Percentiles rank a stretch among this genome's conserved stretches.
phyloP scores from a whole-genome alignment of 1,284 basidiomycete genomes.

The Pseudozyma flocculosa region DNA sequence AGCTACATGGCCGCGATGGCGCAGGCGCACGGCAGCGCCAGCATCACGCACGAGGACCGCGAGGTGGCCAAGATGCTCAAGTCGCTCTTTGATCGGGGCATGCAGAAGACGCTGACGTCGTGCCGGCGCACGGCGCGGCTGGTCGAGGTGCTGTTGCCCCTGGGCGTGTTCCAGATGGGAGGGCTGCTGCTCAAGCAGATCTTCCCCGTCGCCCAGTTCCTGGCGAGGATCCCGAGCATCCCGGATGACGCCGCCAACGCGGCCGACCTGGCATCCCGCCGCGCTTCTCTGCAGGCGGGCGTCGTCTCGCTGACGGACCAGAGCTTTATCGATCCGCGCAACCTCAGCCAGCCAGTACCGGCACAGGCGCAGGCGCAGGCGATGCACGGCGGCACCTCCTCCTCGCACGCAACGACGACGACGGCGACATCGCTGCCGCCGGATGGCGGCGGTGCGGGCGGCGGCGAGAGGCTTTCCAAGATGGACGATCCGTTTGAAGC shows the following conservation, averaged over 20 bases:
- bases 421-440: no score
- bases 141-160: slow-evolving; percentile 32
- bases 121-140: slow-evolving; percentile 40
- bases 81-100: slow-evolving; percentile 35
- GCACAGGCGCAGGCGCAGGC: no score
- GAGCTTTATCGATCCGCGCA: slow-evolving; percentile 24
- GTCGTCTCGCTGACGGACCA: slow-evolving; percentile 1
- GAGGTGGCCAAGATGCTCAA: slow-evolving; percentile 27
- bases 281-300: no score
- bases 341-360: slow-evolving; percentile 12
- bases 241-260: slow-evolving; percentile 14
- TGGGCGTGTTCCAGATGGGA: slow-evolving; percentile 41
- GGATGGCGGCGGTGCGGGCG: no score
- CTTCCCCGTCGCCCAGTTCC: slow-evolving; percentile 44
- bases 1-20: slow-evolving; percentile 33
- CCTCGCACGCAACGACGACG: no score
- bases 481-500: no score
- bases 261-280: neutral
- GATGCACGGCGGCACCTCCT: no score
- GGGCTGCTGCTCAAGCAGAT: slow-evolving; percentile 38
- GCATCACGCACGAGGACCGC: slow-evolving; percentile 15
- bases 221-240: slow-evolving; percentile 36
- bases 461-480: no score
- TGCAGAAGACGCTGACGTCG: slow-evolving; percentile 30
- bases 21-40: neutral